Conservation (phyloP, 75 land plant genomes). For the Selaginella tamariscina region DNA sequence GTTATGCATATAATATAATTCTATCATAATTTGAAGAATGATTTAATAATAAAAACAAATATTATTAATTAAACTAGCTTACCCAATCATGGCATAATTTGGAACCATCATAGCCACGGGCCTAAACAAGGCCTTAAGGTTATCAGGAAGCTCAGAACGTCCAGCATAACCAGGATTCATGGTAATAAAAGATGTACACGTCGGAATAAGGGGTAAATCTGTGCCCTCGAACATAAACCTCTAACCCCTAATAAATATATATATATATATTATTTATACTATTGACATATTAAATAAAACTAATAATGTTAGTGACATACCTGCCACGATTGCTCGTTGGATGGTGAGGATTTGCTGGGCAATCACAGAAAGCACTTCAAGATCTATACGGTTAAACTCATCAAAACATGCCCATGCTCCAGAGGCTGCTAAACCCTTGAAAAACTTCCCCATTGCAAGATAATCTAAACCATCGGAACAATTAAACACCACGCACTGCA, state of each 20-base stretch:
- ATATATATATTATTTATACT: too few relatives aligned
- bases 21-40: too few relatives aligned
- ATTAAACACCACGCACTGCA: conserved; percentile 30
- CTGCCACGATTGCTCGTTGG: conserved; percentile 24
- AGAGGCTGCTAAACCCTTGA: conserved; percentile 25
- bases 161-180: conserved; percentile 33
- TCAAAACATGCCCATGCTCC: conserved; percentile 34
- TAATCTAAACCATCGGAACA: conserved; percentile 29
- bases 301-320: too few relatives aligned
- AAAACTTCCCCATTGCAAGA: conserved; percentile 31
- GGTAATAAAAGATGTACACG: conserved; percentile 23
- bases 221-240: conserved; percentile 25
- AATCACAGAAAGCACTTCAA: conserved; percentile 27
- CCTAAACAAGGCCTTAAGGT: conserved; percentile 21
- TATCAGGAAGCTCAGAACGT: conserved; percentile 27
- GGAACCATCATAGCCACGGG: conserved; percentile 33
- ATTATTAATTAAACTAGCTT: not conserved
- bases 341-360: conserved; percentile 28
- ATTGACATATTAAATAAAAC: too few relatives aligned
- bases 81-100: conserved; percentile 33
- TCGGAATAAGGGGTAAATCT: conserved; percentile 19
- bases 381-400: conserved; percentile 28
- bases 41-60: too few relatives aligned
- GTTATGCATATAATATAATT: too few relatives aligned
- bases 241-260: too few relatives aligned